Percentiles rank a stretch among this genome's conserved stretches.
Evolutionary conservation across 2,329 filamentous ascomycete species (phyloP).

Genomic region (Acephala macrosclerotiorum): DNA sequence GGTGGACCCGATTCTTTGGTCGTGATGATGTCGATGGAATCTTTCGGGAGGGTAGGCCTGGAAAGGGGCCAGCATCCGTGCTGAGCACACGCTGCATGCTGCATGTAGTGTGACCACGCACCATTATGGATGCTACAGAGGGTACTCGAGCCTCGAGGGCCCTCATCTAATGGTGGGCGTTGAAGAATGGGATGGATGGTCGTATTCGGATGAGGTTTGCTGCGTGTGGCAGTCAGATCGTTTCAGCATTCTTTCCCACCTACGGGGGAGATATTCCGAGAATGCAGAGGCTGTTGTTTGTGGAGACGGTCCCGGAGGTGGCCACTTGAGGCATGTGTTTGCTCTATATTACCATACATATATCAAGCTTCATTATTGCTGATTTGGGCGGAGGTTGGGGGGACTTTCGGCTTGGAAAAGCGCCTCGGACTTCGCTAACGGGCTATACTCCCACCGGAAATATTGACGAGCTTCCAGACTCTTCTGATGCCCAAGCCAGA

Average conservation of each 20-base stretch:
- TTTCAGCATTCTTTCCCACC: background rate
- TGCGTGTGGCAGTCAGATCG: background rate
- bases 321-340: background rate
- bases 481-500: background rate
- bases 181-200: background rate
- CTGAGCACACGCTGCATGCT: background rate
- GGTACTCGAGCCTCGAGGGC: background rate
- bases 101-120: background rate
- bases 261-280: background rate
- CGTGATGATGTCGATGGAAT: background rate
- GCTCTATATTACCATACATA: background rate
- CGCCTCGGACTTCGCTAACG: background rate
- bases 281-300: background rate
- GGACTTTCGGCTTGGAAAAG: background rate
- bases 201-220: background rate
- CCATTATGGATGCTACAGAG: background rate
- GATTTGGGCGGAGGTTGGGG: background rate
- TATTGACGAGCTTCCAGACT: background rate
- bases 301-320: background rate
- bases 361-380: slow-evolving; percentile 7
- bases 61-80: slow-evolving; percentile 6
- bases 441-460: background rate
- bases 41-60: background rate
- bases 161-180: no score
- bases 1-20: background rate